These are phyloP conservation scores for Pilatotrama ljubarskyi DNA, from an alignment of 768 basidiomycete species.

Conservation along the genomic window DNA sequence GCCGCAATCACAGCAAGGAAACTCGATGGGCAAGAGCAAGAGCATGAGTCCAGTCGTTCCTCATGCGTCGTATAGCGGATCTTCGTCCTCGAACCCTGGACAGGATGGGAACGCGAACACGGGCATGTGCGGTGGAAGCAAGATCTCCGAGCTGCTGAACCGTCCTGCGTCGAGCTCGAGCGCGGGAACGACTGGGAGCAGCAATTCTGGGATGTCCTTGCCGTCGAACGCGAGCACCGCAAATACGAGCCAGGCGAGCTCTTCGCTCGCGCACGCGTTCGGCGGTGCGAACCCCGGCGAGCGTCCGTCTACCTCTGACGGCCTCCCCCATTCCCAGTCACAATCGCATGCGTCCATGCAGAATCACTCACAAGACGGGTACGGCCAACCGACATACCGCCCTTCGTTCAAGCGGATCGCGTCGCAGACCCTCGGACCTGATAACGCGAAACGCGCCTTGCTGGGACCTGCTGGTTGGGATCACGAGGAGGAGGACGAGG, in stretches of 20 bases:
- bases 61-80: slow-evolving; percentile 7
- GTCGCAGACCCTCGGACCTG: slow-evolving; percentile 70
- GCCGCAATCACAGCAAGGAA: slow-evolving; percentile 3
- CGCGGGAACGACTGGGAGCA: slow-evolving; percentile 10
- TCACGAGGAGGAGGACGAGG: slow-evolving; percentile 30
- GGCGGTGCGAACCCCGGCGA: neutral
- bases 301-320: slow-evolving; percentile 3
- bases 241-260: slow-evolving; percentile 29
- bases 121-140: slow-evolving; percentile 8
- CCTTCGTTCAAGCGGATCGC: slow-evolving; percentile 76
- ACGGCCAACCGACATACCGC: slow-evolving; percentile 31
- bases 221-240: slow-evolving; percentile 35
- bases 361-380: neutral
- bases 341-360: neutral
- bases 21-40: slow-evolving; percentile 18
- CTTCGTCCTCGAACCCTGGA: neutral
- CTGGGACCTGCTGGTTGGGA: slow-evolving; percentile 38
- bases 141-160: slow-evolving; percentile 25
- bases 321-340: slow-evolving; percentile 1
- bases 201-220: slow-evolving; percentile 4
- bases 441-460: slow-evolving; percentile 52
- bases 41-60: slow-evolving; percentile 25
- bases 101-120: neutral
- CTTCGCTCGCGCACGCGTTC: slow-evolving; percentile 26
- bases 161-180: slow-evolving; percentile 42